Conservation (phyloP, 257 asterid genomes). For the Solanum commersonii region DNA sequence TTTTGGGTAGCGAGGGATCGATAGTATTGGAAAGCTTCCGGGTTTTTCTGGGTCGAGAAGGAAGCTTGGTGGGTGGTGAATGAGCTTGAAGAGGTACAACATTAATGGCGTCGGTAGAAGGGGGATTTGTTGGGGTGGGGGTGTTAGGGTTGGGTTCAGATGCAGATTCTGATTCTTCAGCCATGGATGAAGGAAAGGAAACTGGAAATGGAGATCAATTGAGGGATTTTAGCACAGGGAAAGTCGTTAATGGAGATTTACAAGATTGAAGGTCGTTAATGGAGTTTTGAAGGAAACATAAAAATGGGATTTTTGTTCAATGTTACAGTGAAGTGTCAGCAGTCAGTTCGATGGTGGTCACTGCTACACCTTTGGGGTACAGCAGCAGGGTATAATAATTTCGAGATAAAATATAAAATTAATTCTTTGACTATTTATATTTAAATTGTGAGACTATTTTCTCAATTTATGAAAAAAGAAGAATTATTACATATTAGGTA, state of each 20-base stretch:
- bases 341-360: background rate
- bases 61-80: constrained; percentile 44
- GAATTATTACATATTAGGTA: too few species aligned
- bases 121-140: background rate
- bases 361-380: background rate
- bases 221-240: background rate
- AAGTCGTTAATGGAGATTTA: background rate
- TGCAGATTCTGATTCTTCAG: background rate
- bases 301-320: background rate
- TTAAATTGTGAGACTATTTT: background rate
- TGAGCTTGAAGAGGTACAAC: background rate
- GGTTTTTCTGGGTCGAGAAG: constrained; percentile 83
- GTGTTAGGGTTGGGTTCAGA: background rate
- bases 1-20: background rate
- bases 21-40: constrained; percentile 43
- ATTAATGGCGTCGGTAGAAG: background rate
- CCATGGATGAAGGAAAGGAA: background rate
- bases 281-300: background rate
- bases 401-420: too few species aligned
- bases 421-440: too few species aligned
- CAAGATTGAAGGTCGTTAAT: background rate
- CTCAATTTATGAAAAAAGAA: too few species aligned
- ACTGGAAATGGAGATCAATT: background rate
- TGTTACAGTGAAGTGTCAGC: background rate
- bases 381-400: too few species aligned